Conservation (phyloP, 2,329 filamentous ascomycete genomes). For the Colletotrichum siamense region DNA sequence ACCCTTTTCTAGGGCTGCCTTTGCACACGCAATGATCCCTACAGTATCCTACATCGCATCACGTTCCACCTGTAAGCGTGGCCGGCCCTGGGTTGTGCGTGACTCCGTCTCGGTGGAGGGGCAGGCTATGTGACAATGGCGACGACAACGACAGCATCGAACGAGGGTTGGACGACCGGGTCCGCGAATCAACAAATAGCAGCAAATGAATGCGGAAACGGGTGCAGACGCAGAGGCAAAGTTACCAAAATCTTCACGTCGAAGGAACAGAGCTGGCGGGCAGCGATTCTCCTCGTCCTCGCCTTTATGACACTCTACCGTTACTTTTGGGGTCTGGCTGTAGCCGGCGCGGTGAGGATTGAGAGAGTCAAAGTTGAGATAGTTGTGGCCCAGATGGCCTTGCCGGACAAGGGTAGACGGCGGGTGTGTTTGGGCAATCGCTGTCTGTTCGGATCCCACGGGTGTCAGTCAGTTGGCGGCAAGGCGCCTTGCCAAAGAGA, state of each 20-base stretch:
- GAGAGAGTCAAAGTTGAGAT: not conserved
- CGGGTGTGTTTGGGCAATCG: not conserved
- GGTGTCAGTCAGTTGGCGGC: conserved; percentile 7
- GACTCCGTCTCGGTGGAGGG: conserved; percentile 7
- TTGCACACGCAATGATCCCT: not conserved
- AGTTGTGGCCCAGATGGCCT: not conserved
- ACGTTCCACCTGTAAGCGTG: conserved; percentile 5
- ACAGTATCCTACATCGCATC: not conserved
- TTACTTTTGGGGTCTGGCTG: not conserved
- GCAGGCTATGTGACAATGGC: not conserved
- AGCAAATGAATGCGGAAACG: not conserved
- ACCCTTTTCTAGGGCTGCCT: not conserved
- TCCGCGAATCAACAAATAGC: not conserved
- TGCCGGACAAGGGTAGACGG: not conserved
- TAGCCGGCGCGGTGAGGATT: not conserved
- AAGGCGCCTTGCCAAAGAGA: not conserved
- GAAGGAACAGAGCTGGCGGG: not conserved
- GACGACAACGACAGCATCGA: not conserved
- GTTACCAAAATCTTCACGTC: not conserved
- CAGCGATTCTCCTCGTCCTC: not conserved
- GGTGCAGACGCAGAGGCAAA: not conserved
- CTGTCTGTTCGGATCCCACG: conserved; percentile 15
- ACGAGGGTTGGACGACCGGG: not conserved
- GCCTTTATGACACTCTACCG: not conserved
- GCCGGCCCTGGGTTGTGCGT: not conserved